Conservation (phyloP, 1,284 basidiomycete species). For the Golubevia pallescens region DNA sequence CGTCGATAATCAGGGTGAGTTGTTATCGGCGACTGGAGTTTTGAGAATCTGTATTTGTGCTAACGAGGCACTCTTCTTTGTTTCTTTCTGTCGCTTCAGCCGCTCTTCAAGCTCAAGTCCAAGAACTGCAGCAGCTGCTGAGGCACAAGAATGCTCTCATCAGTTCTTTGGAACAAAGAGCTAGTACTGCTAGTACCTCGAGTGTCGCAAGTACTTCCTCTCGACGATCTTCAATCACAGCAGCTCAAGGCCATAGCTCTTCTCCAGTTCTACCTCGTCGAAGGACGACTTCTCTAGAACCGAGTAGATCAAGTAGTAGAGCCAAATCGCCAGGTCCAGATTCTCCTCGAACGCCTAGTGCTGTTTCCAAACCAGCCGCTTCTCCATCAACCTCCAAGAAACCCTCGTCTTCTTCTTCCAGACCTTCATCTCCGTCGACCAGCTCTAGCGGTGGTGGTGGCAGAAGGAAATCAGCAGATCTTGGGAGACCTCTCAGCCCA, state of each 20-base stretch:
- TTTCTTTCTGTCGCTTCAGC: neutral
- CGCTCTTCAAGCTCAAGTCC: conserved; percentile 14
- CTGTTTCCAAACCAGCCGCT: neutral
- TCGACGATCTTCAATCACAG: neutral
- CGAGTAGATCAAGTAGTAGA: neutral
- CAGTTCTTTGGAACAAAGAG: conserved; percentile 9
- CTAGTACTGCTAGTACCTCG: neutral
- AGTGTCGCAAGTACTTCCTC: neutral
- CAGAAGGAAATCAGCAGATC: conserved; percentile 9
- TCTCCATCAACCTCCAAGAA: neutral
- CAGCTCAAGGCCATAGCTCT: neutral
- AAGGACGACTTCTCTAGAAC: conserved; percentile 1
- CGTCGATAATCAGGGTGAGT: too few species aligned
- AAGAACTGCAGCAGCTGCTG: conserved; percentile 17
- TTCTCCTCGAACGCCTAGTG: neutral
- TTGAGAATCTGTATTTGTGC: too few species aligned
- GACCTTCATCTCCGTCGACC: conserved; percentile 2
- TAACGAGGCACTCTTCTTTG: too few species aligned
- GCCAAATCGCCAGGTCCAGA: neutral
- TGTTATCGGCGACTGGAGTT: too few species aligned
- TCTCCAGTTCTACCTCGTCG: neutral
- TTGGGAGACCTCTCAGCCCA: conserved; percentile 9
- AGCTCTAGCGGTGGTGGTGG: conserved; percentile 10
- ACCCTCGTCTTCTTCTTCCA: neutral
- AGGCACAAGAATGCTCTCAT: conserved; percentile 22